Base-by-base conservation (phyloP, 2,329 filamentous ascomycete species). In the Diaporthe longicolla region DNA sequence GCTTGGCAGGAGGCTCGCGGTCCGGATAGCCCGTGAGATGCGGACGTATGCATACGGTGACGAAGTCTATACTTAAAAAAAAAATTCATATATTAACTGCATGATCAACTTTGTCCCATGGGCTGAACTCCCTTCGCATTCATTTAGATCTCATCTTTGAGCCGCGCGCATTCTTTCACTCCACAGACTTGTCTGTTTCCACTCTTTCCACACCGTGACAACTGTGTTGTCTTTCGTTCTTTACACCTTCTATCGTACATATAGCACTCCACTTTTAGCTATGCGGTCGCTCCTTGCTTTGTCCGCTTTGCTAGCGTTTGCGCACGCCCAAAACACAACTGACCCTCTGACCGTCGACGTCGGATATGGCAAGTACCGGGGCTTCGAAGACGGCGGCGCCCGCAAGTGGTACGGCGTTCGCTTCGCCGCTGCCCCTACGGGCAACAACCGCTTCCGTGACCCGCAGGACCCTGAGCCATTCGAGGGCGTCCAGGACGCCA, bases 121-220 rank as follows among this genome's bases (percentile, higher is more conserved):
- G 10, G 15, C n/a, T 19, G 17, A 3, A 4, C n/a, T 0, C 1
- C 21, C 4, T 8, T 35, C 63, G 45, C 13, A 26, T 37, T 66
- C 29, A n/a, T n/a, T n/a, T 37, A 4, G 21, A 35, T 4, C 11
- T 21, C 29, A 66, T 68, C 32, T 13, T 11, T 50, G n/a, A 37
- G 32, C 13, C 8, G 4, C 48, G 26, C 13, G 4, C 32, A 40
- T 68, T 68, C 63, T 50, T 54, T 40, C 48, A 9, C 32, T 43
- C 17, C 48, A 66, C 63, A 68, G 63, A 40, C 63, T 54, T 54
- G 63, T 68, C 63, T 68, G 63, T 52, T 54, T 40, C 63, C 63
- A 54, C 63, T 68, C 63, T 68, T 40, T 68, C 3, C n/a, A 40
- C 21, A 26, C 21, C 7, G 63, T 17, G 48, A 37, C 63, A 68